Evolutionary conservation across 306 rosid species (phyloP), one percentile per base, ranked within the genome.

Genomic region (Heteromeles arbutifolia): DNA sequence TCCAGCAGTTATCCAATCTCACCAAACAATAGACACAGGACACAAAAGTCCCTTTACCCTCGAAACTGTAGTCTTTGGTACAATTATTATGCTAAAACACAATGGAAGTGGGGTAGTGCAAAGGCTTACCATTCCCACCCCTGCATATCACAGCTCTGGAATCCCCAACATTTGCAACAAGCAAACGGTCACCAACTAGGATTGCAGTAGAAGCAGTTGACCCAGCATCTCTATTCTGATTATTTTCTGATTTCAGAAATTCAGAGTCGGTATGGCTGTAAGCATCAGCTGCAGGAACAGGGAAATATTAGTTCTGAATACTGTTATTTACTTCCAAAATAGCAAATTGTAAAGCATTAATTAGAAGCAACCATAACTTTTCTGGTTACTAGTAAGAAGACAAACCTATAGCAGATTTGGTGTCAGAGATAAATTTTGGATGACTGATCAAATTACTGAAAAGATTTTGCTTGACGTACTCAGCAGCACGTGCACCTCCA

Each of bases 151-250:
- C 98, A 31, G 96, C 98, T 71, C 98, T 85, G 59, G 97, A 93
- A 69, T 93, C 98, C 29, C 97, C 98, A 82, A 93, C 98, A 78
- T 93, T 93, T 83, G 98, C 98, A 72, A 93, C 98, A 72, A 93
- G 96, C 86, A 93, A 86, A 41, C 97, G 98, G 26, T 93, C 92
- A 73, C 98, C 98, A 76, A 93, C 98, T 57, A 93, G 84, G 77
- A 93, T 90, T 56, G 98, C 98, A 76, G 97, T 93, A 81, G 98
- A 93, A 78, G 98, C 98, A 79, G 98, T 93, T 72, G 98, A 93
- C 54, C 98, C 98, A 71, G 98, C 98, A 80, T 93, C 98, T 77
- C 93, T 86, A 78, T 90, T 87, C 77, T 93, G 96, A 63, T 65
- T 86, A 77, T 93, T 91, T 79, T 93, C 98, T 12, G 91, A 90